Conservation (phyloP, 768 basidiomycete genomes). For the Lactarius psammicola region DNA sequence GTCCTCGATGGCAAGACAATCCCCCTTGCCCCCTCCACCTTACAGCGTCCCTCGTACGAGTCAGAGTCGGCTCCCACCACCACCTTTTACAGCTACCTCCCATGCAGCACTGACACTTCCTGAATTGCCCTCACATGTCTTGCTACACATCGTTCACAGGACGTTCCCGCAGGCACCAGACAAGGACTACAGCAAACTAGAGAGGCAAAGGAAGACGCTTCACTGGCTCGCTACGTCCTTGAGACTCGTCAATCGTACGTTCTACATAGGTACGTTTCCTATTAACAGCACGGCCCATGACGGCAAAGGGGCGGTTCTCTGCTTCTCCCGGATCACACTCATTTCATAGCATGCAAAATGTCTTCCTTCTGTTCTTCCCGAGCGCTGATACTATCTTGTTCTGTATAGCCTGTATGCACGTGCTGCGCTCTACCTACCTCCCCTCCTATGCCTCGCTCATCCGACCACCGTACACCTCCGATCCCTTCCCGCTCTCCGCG, state of each 20-base stretch:
- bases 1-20: slow-evolving; percentile 31
- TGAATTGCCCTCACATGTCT: slow-evolving; percentile 56
- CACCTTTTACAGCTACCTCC: slow-evolving; percentile 1
- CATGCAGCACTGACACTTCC: slow-evolving; percentile 30
- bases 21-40: slow-evolving; percentile 12
- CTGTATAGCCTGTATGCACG: slow-evolving; percentile 68
- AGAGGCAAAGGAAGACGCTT: slow-evolving; percentile 62
- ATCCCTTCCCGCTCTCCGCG: slow-evolving; percentile 56
- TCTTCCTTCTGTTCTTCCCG: neutral
- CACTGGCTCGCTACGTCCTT: slow-evolving; percentile 68
- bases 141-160: slow-evolving; percentile 66
- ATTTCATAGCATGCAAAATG: too few relatives aligned
- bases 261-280: slow-evolving; percentile 59
- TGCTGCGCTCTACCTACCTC: slow-evolving; percentile 73
- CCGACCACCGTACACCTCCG: slow-evolving; percentile 67
- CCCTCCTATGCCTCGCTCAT: slow-evolving; percentile 62
- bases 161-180: slow-evolving; percentile 55
- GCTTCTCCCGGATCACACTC: neutral
- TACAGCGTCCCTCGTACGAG: neutral
- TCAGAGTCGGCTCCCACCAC: neutral
- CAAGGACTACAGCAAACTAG: slow-evolving; percentile 41
- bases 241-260: slow-evolving; percentile 59
- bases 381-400: neutral
- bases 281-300: neutral
- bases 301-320: neutral